Base-by-base conservation (phyloP, 202 grass and related monocot species). In the Schoenoplectus tabernaemontani region DNA sequence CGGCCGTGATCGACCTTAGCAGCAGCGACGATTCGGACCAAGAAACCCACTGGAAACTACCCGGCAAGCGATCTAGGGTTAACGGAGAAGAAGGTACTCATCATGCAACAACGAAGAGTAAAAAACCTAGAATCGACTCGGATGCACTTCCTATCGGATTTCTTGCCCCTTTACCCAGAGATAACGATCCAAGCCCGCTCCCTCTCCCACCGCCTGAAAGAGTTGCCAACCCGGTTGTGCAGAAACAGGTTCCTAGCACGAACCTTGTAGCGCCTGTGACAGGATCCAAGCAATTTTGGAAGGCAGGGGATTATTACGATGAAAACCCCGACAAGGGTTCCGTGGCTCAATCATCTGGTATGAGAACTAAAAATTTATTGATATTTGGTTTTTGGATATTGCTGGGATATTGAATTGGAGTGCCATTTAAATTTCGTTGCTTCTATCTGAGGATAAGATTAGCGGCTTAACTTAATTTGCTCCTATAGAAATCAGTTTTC, bases 221-320 rank as follows among this genome's bases (percentile, higher is more conserved):
- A 6, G 23, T 53, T 59, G 7, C 44, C 13, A 53, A 78, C 23
- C 19, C 71, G 46, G 38, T 57, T 54, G 48, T 37, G 38, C 66
- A 22, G 11, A 32, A 66, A 10, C 12, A 22, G 47, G 23, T 13
- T 16, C 13, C 10, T 19, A 57, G 15, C 17, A 39, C 57, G 34
- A 39, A 65, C 26, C 33, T n/a, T 2, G 20, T 15, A n/a, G 16
- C 50, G 38, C 26, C 54, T 38, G 51, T 41, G 16, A 17, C 79
- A 3, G 78, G 72, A 44, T 89, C 80, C 15, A 98, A 92, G 88
- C 96, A 98, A 87, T 98, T 98, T 65, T 98, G 96, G 91, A 98
- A 98, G 86, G 91, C 90, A 3, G 96, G 96, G 69, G 96, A 98
- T 58, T 74, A 74, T 53, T 92, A 81, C 64, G 88, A 89, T 51